These are phyloP conservation scores for Trametes sp. DNA, from an alignment of 1,284 basidiomycete species.

Conservation along the genomic window DNA sequence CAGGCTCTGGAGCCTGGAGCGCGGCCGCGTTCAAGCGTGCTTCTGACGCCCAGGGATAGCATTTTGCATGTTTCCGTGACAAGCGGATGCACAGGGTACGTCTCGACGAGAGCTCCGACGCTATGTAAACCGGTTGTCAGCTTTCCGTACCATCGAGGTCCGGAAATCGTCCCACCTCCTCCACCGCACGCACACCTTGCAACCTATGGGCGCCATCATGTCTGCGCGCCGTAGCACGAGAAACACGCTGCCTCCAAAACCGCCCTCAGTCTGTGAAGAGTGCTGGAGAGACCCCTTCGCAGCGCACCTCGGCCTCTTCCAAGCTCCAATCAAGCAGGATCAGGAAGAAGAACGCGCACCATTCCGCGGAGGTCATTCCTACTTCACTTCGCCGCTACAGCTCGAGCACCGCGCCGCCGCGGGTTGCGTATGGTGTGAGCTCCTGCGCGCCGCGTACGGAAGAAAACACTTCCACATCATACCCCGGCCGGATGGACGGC, in stretches of 20 bases:
- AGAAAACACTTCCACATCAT: background rate
- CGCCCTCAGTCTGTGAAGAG: background rate
- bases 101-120: too few species aligned
- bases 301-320: conserved; percentile 1
- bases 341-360: background rate
- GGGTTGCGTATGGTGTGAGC: background rate
- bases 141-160: too few species aligned
- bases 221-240: too few species aligned
- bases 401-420: background rate
- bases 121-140: too few species aligned
- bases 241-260: background rate
- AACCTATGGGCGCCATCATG: too few species aligned
- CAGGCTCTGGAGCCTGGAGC: too few species aligned
- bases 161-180: too few species aligned
- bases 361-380: background rate
- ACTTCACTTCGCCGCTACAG: background rate
- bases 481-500: background rate
- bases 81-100: too few species aligned
- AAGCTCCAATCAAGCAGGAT: background rate
- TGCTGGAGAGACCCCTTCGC: background rate
- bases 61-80: too few species aligned
- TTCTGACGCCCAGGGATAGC: too few species aligned
- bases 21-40: too few species aligned
- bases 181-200: too few species aligned
- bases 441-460: background rate